Base-by-base conservation (phyloP, 306 rosid genomes). In the Bauhinia variegata region DNA sequence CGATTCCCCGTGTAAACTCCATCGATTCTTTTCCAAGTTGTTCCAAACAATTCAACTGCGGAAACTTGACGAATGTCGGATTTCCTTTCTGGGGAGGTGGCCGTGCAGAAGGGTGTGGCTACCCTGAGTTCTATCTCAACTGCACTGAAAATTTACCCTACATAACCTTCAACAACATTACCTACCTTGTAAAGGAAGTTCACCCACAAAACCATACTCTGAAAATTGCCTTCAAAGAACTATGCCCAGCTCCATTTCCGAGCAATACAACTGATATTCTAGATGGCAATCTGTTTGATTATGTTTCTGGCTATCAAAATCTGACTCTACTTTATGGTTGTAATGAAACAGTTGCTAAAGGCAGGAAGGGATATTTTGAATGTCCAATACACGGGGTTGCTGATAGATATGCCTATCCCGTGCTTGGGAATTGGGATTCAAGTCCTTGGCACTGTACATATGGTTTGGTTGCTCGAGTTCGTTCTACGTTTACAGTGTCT, bases 21-120 rank as follows among this genome's bases (percentile, higher is more conserved):
- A 11, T 19, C 2, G 74, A 68, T 19, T 4, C n/a, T 47, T 75
- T 53, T 52, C 10, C 30, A 0, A 23, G 9, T 16, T 88, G 91
- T 13, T 7, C 50, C 6, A 74, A 19, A 6, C 19, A 3, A 12
- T 57, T 61, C 2, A 33, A 1, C 0, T 85, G 95, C 50, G 88
- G 83, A 12, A 14, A 0, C 0, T 54, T 79, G 42, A 39, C 0
- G 2, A 1, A 58, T 0, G 19, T 70, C 0, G 67, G 67, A 12
- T 71, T 72, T 73, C 89, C 86, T 15, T 80, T 83, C 55, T 80
- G 82, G 89, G 87, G 88, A 61, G 23, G 0, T 0, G 10, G 4
- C 2, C 78, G 84, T 14, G 74, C 82, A 5, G 51, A 5, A 0
- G 33, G 1, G 37, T 89, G 96, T 62, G 95, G 91, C 51, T 7